Conservation (phyloP, 768 basidiomycete genomes). For the Naematelia aurantialba region DNA sequence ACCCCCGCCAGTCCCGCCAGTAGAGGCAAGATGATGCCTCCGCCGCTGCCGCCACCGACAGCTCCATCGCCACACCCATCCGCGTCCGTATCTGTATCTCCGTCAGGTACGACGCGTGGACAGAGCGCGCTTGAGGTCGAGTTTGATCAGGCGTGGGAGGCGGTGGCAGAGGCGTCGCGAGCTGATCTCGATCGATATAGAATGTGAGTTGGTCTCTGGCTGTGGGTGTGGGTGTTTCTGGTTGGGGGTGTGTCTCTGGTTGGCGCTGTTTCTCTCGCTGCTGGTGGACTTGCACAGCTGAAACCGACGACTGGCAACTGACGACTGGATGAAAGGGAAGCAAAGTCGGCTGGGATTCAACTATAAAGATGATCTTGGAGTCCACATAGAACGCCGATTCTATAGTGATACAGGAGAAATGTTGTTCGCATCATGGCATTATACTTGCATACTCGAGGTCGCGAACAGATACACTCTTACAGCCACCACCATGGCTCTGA, state of each 20-base stretch:
- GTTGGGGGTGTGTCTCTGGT: no score
- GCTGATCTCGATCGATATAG: neutral
- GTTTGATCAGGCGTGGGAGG: conserved; percentile 53
- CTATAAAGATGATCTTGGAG: neutral
- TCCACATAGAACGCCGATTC: no score
- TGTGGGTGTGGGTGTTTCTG: no score
- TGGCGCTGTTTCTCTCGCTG: no score
- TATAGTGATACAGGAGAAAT: no score
- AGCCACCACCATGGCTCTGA: neutral
- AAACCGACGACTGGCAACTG: no score
- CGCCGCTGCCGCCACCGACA: conserved; percentile 11
- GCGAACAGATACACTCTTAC: no score
- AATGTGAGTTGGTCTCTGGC: neutral
- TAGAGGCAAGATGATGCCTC: conserved; percentile 13
- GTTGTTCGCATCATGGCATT: no score
- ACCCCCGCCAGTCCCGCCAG: conserved; percentile 50
- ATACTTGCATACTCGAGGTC: no score
- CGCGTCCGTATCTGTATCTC: neutral
- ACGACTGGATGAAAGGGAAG: neutral
- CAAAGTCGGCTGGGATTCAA: neutral
- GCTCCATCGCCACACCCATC: neutral
- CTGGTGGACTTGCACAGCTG: neutral
- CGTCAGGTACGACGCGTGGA: conserved; percentile 4
- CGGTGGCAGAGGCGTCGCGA: neutral
- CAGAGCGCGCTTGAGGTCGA: conserved; percentile 50